Evolutionary conservation across 768 basidiomycete species (phyloP).

Genomic region (Dacryopinax spathularia): DNA sequence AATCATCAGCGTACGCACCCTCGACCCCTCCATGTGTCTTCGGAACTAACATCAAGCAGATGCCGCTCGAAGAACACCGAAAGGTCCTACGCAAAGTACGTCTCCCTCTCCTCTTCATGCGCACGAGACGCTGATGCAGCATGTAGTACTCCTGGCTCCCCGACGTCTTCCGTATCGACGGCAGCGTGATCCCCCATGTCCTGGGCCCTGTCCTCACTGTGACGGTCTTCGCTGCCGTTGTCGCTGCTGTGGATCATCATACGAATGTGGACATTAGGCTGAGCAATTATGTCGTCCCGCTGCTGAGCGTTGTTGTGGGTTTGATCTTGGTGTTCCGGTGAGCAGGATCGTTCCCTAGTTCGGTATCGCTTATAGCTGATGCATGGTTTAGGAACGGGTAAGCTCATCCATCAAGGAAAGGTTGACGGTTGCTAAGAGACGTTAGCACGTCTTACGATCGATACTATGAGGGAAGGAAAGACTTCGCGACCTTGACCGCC

Average conservation of each 20-base stretch:
- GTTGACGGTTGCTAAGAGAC: slow-evolving; percentile 4
- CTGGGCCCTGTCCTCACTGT: slow-evolving; percentile 59
- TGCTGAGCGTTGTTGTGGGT: slow-evolving; percentile 84
- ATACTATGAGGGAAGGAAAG: slow-evolving; percentile 79
- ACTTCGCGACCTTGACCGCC: slow-evolving; percentile 56
- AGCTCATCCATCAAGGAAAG: slow-evolving; percentile 10
- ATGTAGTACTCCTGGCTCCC: slow-evolving; percentile 75
- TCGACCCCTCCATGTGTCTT: neutral
- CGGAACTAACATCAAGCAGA: neutral
- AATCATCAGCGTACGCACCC: neutral
- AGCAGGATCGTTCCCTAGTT: slow-evolving; percentile 20
- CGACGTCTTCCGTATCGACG: slow-evolving; percentile 70
- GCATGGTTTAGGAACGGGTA: slow-evolving; percentile 48
- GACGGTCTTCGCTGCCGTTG: slow-evolving; percentile 49
- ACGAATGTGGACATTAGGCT: slow-evolving; percentile 34
- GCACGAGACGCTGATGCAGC: neutral
- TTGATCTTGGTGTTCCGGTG: slow-evolving; percentile 69
- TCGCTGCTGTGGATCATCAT: slow-evolving; percentile 18
- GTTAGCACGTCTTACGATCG: slow-evolving; percentile 70
- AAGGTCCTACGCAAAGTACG: neutral
- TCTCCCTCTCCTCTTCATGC: neutral
- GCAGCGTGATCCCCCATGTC: slow-evolving; percentile 42
- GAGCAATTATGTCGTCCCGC: slow-evolving; percentile 72
- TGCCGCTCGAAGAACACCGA: neutral
- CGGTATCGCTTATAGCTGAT: neutral